Conservation (phyloP, 148 eudicot species). For the Fagopyrum tataricum region DNA sequence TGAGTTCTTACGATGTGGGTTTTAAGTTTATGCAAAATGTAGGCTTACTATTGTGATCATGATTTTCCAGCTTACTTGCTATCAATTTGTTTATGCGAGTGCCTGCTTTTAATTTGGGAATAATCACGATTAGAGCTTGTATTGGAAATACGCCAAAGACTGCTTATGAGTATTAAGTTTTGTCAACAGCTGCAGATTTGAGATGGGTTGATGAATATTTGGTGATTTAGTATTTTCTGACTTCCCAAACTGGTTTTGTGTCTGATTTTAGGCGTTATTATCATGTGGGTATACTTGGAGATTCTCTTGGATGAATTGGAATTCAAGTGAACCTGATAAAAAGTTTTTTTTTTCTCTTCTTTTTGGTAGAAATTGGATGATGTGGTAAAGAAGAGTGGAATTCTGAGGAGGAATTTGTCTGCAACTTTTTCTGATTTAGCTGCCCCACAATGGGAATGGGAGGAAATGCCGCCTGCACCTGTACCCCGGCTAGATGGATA, state of each 20-base stretch:
- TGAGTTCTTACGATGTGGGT: not conserved
- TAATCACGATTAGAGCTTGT: not conserved
- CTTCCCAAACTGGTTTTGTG: not conserved
- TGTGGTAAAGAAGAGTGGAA: conserved; percentile 12
- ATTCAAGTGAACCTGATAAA: not conserved
- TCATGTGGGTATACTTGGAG: not conserved
- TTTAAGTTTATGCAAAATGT: not conserved
- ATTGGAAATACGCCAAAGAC: not conserved
- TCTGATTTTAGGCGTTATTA: not conserved
- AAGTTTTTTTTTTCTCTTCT: not conserved
- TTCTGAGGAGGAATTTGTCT: conserved; percentile 13
- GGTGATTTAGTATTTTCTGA: not conserved
- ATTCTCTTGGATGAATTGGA: not conserved
- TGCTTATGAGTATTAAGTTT: not conserved
- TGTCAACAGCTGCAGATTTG: not conserved
- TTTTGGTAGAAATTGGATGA: conserved; percentile 16
- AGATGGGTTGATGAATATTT: not conserved
- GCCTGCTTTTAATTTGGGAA: not conserved
- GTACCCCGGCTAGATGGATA: conserved; percentile 43
- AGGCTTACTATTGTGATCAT: not conserved
- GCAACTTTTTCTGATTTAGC: conserved; percentile 32
- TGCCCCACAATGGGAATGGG: conserved; percentile 33
- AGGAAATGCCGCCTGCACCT: conserved; percentile 35
- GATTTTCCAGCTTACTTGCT: not conserved
- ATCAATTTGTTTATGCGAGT: not conserved